phyloP scores from a whole-genome alignment of 208 protist species.

The Leishmania arabica region DNA sequence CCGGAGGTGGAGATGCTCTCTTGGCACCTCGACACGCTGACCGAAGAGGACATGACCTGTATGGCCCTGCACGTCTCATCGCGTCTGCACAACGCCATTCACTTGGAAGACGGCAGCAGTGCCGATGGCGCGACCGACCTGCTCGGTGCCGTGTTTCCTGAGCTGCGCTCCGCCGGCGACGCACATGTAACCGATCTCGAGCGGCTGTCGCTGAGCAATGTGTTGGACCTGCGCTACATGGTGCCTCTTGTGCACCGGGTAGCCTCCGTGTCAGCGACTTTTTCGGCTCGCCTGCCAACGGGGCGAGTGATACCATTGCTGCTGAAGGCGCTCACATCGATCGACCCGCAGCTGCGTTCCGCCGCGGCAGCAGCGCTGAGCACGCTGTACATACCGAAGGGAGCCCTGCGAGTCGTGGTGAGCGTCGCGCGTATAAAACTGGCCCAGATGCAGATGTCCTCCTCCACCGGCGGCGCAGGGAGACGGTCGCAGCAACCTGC shows the following conservation, averaged over 20 bases:
- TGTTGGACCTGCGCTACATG: constrained; percentile 83
- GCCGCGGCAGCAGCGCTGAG: constrained; percentile 52
- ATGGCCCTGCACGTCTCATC: constrained; percentile 66
- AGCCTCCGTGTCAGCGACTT: constrained; percentile 45
- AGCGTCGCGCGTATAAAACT: constrained; percentile 81
- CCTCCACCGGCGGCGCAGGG: constrained; percentile 27
- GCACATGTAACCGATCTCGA: constrained; percentile 48
- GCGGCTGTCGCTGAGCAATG: constrained; percentile 19
- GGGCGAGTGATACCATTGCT: constrained; percentile 66
- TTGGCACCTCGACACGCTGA: constrained; percentile 72
- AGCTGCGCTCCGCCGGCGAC: constrained; percentile 56
- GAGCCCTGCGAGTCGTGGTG: constrained; percentile 55
- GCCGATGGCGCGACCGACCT: constrained; percentile 39
- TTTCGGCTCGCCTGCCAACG: constrained; percentile 40
- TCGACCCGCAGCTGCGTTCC: constrained; percentile 48
- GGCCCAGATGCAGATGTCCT: constrained; percentile 36
- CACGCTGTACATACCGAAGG: constrained; percentile 55
- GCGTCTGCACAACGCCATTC: constrained; percentile 79
- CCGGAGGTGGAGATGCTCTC: constrained; percentile 85
- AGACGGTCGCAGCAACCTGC: background rate
- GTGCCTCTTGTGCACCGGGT: constrained; percentile 83
- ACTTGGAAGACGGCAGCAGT: constrained; percentile 13
- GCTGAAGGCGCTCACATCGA: constrained; percentile 74
- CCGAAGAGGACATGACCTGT: constrained; percentile 59
- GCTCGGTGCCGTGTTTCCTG: constrained; percentile 71